These are phyloP conservation scores for Xanthoconium purpureum DNA, from an alignment of 768 basidiomycete genomes.

Conservation along the genomic window DNA sequence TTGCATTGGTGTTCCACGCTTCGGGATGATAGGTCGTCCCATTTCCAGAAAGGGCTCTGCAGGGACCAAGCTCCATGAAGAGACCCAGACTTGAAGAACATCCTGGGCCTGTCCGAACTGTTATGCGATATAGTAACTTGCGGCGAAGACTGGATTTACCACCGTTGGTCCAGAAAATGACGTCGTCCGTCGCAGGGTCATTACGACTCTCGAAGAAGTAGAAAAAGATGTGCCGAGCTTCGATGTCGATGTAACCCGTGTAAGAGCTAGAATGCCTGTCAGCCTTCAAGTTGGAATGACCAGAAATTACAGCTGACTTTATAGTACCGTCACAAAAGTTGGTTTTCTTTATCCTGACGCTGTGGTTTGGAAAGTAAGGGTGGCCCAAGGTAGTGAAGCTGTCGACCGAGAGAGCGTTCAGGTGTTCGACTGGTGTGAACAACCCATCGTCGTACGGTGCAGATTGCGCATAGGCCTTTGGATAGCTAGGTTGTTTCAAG, in stretches of 20 bases:
- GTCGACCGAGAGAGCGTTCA: slow-evolving; percentile 26
- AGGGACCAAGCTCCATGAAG: slow-evolving; percentile 76
- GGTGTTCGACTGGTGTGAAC: slow-evolving; percentile 34
- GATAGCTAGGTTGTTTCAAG: slow-evolving; percentile 1
- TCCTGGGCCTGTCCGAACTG: slow-evolving; percentile 38
- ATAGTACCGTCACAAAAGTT: slow-evolving; percentile 41
- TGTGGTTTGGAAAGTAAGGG: slow-evolving; percentile 43
- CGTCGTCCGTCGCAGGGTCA: slow-evolving; percentile 53
- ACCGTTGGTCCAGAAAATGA: slow-evolving; percentile 58
- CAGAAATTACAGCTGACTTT: slow-evolving; percentile 24
- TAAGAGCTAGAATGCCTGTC: slow-evolving; percentile 40
- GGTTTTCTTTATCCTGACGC: slow-evolving; percentile 39
- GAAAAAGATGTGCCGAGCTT: slow-evolving; percentile 65
- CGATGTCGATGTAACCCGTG: slow-evolving; percentile 66
- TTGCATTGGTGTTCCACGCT: slow-evolving; percentile 66
- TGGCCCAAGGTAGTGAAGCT: slow-evolving; percentile 40
- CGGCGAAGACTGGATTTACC: slow-evolving; percentile 38
- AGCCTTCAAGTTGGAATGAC: background rate
- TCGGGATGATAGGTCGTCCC: slow-evolving; percentile 54
- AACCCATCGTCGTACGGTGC: slow-evolving; percentile 27
- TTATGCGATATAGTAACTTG: background rate
- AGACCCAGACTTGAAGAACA: slow-evolving; percentile 60
- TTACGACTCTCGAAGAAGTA: slow-evolving; percentile 73
- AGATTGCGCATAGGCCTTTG: slow-evolving; percentile 1
- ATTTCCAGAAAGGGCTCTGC: slow-evolving; percentile 52